Conservation (phyloP, 495 filamentous ascomycete genomes). For the Letharia lupina region DNA sequence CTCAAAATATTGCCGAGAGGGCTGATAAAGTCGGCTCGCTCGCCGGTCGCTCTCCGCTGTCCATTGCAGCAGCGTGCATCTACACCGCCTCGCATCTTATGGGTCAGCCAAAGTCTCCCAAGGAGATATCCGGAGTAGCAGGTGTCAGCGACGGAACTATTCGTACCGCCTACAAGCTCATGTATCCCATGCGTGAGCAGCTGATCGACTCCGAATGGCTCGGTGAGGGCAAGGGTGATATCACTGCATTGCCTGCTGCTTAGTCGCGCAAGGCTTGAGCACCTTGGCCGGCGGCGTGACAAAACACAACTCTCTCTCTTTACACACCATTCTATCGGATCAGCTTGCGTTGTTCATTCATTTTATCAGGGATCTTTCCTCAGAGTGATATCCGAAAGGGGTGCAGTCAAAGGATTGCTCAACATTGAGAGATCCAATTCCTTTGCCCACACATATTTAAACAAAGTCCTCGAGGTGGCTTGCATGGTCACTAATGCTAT, state of each 20-base stretch:
- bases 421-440: neutral
- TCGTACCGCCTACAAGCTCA: constrained; percentile 82
- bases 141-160: constrained; percentile 95
- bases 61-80: constrained; percentile 89
- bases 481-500: neutral
- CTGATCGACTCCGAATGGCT: constrained; percentile 71
- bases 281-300: neutral
- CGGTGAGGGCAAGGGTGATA: constrained; percentile 56
- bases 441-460: neutral
- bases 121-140: constrained; percentile 71
- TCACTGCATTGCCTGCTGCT: constrained; percentile 55
- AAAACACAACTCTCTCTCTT: neutral
- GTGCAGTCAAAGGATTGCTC: neutral
- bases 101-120: constrained; percentile 66
- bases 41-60: constrained; percentile 88
- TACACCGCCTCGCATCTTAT: constrained; percentile 86
- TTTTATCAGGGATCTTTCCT: neutral
- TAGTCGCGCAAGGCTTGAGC: constrained; percentile 13
- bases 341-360: neutral
- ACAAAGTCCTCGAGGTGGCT: neutral
- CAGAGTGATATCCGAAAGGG: neutral
- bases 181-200: constrained; percentile 63
- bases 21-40: constrained; percentile 66
- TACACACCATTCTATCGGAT: neutral
- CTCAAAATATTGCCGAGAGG: constrained; percentile 62